Percentiles rank a stretch among this genome's conserved stretches.
These are phyloP conservation scores for Castanea mollissima DNA, from an alignment of 306 rosid species.

Conservation along the genomic window DNA sequence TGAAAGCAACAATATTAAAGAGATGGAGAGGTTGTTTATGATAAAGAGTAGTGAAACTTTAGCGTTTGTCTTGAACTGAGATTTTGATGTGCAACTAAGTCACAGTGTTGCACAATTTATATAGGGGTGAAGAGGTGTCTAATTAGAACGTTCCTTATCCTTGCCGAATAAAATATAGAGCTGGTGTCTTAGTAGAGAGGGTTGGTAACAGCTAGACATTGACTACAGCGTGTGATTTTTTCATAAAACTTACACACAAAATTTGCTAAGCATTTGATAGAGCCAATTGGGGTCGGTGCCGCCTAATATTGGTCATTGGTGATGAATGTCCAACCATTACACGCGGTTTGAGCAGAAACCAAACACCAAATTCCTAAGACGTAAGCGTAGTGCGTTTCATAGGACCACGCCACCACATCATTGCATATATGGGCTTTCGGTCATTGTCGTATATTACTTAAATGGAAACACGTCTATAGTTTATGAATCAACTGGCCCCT, in stretches of 20 bases:
- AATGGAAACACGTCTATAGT: no score
- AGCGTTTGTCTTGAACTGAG: background rate
- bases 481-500: no score
- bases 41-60: background rate
- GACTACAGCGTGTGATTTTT: background rate
- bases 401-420: no score
- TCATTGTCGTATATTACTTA: no score
- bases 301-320: background rate
- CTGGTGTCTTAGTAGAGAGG: background rate
- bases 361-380: no score
- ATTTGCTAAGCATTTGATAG: background rate
- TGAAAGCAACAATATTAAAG: background rate
- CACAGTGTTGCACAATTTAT: background rate
- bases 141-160: background rate
- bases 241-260: background rate
- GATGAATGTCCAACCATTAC: background rate
- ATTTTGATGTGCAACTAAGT: background rate
- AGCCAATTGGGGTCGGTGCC: background rate
- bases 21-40: background rate
- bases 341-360: background rate
- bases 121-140: background rate
- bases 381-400: no score
- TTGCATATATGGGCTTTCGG: no score
- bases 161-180: background rate
- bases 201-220: background rate